Evolutionary conservation across 2,329 filamentous ascomycete species (phyloP), one percentile per base, ranked within the genome.

Genomic region (Leptographium lundbergii): DNA sequence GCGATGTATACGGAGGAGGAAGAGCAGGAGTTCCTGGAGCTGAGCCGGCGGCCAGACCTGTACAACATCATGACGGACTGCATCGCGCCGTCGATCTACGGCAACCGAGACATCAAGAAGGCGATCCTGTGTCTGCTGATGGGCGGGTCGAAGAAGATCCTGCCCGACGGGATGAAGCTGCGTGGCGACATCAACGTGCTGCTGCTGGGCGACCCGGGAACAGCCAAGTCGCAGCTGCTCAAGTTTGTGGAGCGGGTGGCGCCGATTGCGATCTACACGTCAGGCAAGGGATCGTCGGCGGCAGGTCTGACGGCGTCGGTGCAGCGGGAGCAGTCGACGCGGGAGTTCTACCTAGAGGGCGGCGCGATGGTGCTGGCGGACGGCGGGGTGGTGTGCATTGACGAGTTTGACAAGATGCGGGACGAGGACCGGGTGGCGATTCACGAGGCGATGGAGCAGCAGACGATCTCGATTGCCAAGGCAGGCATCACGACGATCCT

Each of bases 361-460:
- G 94, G 94, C 73, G 94, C 94, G 36, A 97, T 99, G 94, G 94
- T 99, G 4, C 82, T 99, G 22, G 94, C 94, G 4, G 94, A 99
- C 65, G 91, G 91, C 2, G 94, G 94, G 66, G 92, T 97, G 1
- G 94, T 97, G 11, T 97, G 94, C 72, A 99, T 99, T 66, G 94
- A 99, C 69, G 94, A 99, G 74, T 99, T 99, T 69, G 94, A 99
- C 76, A 99, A 99, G 78, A 99, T 99, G 94, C 82, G 94, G 63
- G 94, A 99, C 69, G 94, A 99, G 72, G 94, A 99, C 67, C 83
- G 94, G 66, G 94, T 97, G 7, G 94, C 94, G 2, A 99, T 99
- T 65, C 94, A 99, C 78, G 94, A 99, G 81, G 94, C 94, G 60
- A 99, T 99, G 94, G 94, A 99, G 71, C 94, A 99, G 75, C 94